Evolutionary conservation across 306 rosid genomes (phyloP).

Genomic region (Mimosa pudica): DNA sequence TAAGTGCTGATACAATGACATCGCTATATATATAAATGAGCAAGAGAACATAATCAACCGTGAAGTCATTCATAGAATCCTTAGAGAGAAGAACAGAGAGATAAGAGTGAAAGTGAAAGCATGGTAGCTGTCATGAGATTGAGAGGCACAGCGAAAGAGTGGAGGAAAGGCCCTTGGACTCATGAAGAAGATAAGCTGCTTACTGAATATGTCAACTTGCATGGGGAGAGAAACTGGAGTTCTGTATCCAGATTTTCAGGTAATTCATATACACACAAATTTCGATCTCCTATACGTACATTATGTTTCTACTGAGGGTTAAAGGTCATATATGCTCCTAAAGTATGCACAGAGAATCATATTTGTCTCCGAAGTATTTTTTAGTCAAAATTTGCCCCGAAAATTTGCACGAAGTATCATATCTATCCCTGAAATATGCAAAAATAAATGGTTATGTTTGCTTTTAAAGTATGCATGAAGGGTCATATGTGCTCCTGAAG

Average conservation of each 20-base stretch:
- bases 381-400: too few relatives aligned
- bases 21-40: background rate
- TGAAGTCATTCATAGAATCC: background rate
- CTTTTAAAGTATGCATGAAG: too few relatives aligned
- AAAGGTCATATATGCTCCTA: too few relatives aligned
- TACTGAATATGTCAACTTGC: conserved; percentile 45
- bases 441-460: too few relatives aligned
- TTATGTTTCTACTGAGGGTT: too few relatives aligned
- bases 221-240: conserved; percentile 75
- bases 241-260: conserved; percentile 58
- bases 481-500: too few relatives aligned
- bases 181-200: conserved; percentile 72
- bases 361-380: too few relatives aligned
- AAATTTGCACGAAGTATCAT: too few relatives aligned
- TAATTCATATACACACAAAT: background rate
- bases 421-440: too few relatives aligned
- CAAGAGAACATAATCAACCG: background rate
- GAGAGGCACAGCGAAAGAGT: background rate
- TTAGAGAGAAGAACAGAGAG: background rate
- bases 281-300: too few relatives aligned
- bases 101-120: background rate
- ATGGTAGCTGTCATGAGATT: background rate
- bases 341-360: too few relatives aligned
- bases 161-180: conserved; percentile 79
- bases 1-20: background rate